Conservation (phyloP, 2,329 filamentous ascomycete genomes). For the Penicillium digitatum region DNA sequence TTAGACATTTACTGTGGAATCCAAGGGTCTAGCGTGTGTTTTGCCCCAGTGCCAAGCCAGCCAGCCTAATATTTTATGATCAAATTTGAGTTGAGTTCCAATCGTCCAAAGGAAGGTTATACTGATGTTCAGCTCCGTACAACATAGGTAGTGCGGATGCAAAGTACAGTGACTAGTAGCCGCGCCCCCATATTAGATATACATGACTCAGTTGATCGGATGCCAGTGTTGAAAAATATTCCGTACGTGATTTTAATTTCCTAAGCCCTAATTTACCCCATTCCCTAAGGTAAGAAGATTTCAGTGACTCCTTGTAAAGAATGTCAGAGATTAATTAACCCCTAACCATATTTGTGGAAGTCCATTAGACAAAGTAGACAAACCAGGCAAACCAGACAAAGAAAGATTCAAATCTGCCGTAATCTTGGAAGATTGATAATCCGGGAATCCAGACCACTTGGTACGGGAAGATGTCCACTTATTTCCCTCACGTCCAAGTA, state of each 20-base stretch:
- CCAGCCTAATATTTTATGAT: neutral
- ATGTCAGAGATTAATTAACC: neutral
- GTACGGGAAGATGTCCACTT: neutral
- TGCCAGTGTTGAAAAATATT: neutral
- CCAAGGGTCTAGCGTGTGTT: neutral
- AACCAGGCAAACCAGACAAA: neutral
- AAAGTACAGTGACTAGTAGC: neutral
- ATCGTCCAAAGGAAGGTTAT: neutral
- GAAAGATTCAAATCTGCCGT: neutral
- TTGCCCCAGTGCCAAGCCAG: neutral
- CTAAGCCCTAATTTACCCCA: neutral
- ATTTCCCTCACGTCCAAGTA: conserved; percentile 6
- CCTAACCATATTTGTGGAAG: neutral
- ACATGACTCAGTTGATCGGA: no score
- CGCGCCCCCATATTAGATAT: neutral
- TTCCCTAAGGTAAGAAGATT: neutral
- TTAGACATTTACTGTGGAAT: neutral
- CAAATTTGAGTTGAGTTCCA: neutral
- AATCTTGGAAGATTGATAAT: conserved; percentile 8
- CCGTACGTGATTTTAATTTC: neutral
- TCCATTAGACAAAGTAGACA: neutral
- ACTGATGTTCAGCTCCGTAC: neutral
- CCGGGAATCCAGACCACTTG: conserved; percentile 7
- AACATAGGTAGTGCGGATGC: neutral
- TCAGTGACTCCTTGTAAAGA: neutral